Conservation (phyloP, 805 yeast species). For the Teunomyces tritomae region DNA sequence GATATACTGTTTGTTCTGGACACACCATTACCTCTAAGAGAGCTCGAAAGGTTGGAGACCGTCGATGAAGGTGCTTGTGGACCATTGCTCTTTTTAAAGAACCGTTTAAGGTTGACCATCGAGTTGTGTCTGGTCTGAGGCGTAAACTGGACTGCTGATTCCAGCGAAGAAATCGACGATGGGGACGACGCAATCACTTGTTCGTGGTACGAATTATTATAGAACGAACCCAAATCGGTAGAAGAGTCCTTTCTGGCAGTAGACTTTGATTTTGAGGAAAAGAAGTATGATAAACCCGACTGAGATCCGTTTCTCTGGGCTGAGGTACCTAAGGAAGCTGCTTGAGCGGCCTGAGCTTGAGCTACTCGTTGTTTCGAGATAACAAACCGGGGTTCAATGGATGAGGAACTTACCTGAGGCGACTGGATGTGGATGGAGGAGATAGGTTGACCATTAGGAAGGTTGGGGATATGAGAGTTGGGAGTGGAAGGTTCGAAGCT, state of each 20-base stretch:
- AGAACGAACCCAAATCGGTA: conserved; percentile 41
- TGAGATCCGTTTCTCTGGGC: conserved; percentile 40
- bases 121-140: conserved; percentile 65
- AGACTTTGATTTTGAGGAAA: conserved; percentile 37
- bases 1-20: conserved; percentile 1
- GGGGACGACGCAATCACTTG: conserved; percentile 26
- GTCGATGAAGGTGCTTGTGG: conserved; percentile 15
- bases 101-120: conserved; percentile 73
- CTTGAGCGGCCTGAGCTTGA: conserved; percentile 45
- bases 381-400: conserved; percentile 83
- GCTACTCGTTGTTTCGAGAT: conserved; percentile 75
- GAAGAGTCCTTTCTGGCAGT: conserved; percentile 33
- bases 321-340: conserved; percentile 32
- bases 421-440: conserved; percentile 67
- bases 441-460: conserved; percentile 57
- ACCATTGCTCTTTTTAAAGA: conserved; percentile 51
- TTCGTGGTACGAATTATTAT: conserved; percentile 36
- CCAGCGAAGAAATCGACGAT: conserved; percentile 25
- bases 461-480: conserved; percentile 43
- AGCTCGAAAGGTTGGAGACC: conserved; percentile 21
- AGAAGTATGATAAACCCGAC: conserved; percentile 50
- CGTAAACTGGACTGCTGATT: conserved; percentile 15
- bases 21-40: conserved; percentile 17
- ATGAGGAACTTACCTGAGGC: conserved; percentile 56
- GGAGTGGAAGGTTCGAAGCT: conserved; percentile 7